phyloP scores from a whole-genome alignment of 1,284 basidiomycete genomes.

The Wallemia hederae region DNA sequence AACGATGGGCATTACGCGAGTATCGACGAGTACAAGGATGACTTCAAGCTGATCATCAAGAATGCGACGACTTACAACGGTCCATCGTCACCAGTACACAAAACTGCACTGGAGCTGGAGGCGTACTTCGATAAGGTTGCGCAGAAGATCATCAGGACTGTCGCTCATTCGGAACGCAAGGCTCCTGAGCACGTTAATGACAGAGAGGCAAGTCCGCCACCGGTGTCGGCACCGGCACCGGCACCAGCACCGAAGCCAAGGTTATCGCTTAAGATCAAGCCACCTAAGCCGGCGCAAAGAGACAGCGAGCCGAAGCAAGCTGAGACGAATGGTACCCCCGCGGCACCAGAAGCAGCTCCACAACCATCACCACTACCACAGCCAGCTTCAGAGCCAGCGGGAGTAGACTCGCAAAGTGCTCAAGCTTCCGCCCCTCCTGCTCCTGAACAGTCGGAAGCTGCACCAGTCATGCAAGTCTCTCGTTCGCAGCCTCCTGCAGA shows the following conservation, averaged over 20 bases:
- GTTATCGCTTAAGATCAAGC: slow-evolving; percentile 12
- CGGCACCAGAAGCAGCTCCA: neutral
- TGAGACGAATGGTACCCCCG: neutral
- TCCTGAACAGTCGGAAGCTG: no score
- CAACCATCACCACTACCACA: neutral
- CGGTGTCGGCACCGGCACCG: neutral
- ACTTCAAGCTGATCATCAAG: slow-evolving; percentile 60
- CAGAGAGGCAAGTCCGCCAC: slow-evolving; percentile 13
- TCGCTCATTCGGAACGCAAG: slow-evolving; percentile 11
- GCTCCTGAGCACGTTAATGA: slow-evolving; percentile 25
- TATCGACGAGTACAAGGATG: slow-evolving; percentile 36
- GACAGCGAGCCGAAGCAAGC: neutral
- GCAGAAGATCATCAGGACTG: slow-evolving; percentile 16
- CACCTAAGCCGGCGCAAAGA: slow-evolving; percentile 7
- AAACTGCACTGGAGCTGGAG: slow-evolving; percentile 46
- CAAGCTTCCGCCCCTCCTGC: no score
- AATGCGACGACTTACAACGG: slow-evolving; percentile 75
- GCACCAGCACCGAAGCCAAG: slow-evolving; percentile 1
- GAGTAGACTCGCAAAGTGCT: no score
- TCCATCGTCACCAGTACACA: slow-evolving; percentile 38
- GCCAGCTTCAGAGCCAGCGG: no score
- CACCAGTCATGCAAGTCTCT: no score
- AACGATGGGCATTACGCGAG: slow-evolving; percentile 27
- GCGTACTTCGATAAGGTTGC: slow-evolving; percentile 54
- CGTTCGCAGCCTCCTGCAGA: no score